Conservation (phyloP, 139 green algal species). For the Pycnococcus provasolii region DNA sequence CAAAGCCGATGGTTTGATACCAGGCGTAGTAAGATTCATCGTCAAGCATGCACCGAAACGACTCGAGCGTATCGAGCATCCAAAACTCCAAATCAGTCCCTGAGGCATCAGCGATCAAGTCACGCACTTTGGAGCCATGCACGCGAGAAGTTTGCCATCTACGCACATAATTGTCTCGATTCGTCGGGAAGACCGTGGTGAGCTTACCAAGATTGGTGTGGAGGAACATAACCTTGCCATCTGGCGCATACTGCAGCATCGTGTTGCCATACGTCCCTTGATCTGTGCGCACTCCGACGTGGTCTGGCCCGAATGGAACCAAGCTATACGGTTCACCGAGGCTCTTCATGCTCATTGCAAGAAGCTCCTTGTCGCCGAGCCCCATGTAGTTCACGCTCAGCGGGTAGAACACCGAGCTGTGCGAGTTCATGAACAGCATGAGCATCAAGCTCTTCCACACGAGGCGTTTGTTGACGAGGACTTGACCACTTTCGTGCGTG, state of each 20-base stretch:
- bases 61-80: too few relatives aligned
- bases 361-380: constrained; percentile 15
- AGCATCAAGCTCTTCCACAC: constrained; percentile 3
- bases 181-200: neutral
- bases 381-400: constrained; percentile 13
- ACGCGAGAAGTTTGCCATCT: too few relatives aligned
- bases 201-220: constrained; percentile 14
- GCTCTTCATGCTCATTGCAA: neutral
- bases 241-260: constrained; percentile 8
- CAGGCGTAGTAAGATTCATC: too few relatives aligned
- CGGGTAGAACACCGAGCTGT: constrained; percentile 13
- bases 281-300: neutral
- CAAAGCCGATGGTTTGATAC: too few relatives aligned
- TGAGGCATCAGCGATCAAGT: too few relatives aligned
- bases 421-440: constrained; percentile 14
- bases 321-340: neutral
- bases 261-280: constrained; percentile 10
- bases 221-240: constrained; percentile 14
- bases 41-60: too few relatives aligned
- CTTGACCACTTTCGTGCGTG: constrained; percentile 19
- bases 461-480: constrained; percentile 3
- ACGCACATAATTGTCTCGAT: too few relatives aligned
- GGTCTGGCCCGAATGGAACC: neutral
- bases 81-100: too few relatives aligned
- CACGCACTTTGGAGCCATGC: too few relatives aligned